Percentiles rank a stretch among this genome's conserved stretches.
Evolutionary conservation across 306 rosid species (phyloP).

Genomic region (Senna tora): DNA sequence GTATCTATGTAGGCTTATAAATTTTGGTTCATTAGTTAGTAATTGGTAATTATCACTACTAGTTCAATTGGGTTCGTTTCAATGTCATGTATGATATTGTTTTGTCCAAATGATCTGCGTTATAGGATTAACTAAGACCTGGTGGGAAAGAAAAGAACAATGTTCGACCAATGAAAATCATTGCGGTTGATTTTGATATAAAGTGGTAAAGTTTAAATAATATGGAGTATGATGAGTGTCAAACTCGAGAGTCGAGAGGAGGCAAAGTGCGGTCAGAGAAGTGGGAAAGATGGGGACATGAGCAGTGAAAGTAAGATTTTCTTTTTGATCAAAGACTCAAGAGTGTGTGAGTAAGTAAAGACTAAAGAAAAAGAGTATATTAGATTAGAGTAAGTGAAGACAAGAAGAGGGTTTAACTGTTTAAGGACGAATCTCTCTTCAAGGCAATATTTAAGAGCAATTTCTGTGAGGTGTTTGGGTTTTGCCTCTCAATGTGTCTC

Average conservation of each 20-base stretch:
- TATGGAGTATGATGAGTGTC: conserved; percentile 30
- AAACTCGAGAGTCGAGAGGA: conserved; percentile 35
- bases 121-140: no score
- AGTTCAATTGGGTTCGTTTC: not conserved
- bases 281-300: conserved; percentile 41
- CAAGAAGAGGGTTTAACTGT: not conserved
- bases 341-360: no score
- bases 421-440: not conserved
- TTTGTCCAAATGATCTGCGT: not conserved
- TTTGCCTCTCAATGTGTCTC: conserved; percentile 32
- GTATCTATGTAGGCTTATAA: conserved; percentile 11
- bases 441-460: not conserved
- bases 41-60: conserved; percentile 5
- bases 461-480: conserved; percentile 1
- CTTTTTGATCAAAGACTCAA: not conserved
- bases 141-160: not conserved
- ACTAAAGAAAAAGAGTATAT: conserved; percentile 22
- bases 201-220: conserved; percentile 36
- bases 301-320: conserved; percentile 50
- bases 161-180: conserved; percentile 13
- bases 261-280: conserved; percentile 40
- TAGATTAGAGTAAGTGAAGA: not conserved
- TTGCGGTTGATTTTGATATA: conserved; percentile 37
- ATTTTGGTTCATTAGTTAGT: not conserved
- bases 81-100: not conserved